phyloP scores from a whole-genome alignment of 352 stramenopile species.

The Thraustotheca clavata region DNA sequence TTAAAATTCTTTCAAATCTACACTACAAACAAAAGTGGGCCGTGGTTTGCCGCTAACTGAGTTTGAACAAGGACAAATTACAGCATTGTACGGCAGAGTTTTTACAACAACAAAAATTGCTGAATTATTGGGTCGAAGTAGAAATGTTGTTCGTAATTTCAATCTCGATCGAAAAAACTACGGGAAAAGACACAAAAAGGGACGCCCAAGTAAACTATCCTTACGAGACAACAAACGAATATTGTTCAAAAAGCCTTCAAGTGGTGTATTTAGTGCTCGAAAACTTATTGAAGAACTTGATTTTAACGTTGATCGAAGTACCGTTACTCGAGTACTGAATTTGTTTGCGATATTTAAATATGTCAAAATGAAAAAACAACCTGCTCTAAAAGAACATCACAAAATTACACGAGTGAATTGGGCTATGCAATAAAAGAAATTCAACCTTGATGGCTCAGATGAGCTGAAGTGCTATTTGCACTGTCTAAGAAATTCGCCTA shows the following conservation, averaged over 20 bases:
- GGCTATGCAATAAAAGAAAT: not conserved
- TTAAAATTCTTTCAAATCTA: too few species aligned
- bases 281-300: constrained; percentile 17
- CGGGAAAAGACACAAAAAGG: not conserved
- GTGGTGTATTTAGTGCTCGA: not conserved
- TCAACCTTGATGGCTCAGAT: not conserved
- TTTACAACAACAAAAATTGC: not conserved
- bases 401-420: constrained; percentile 12
- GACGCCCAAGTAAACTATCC: not conserved
- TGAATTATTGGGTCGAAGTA: not conserved
- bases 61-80: not conserved
- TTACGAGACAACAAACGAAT: constrained; percentile 2
- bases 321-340: constrained; percentile 5
- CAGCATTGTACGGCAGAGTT: not conserved
- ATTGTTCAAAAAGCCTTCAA: constrained; percentile 7
- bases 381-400: constrained; percentile 11
- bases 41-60: too few species aligned
- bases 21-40: too few species aligned
- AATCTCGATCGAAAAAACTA: not conserved
- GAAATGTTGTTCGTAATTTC: not conserved
- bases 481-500: not conserved
- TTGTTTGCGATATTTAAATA: constrained; percentile 10
- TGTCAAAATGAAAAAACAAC: constrained; percentile 16
- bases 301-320: constrained; percentile 6
- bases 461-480: not conserved